Evolutionary conservation across 257 asterid genomes (phyloP), one percentile per base, ranked within the genome.

Genomic region (Lycium barbarum): DNA sequence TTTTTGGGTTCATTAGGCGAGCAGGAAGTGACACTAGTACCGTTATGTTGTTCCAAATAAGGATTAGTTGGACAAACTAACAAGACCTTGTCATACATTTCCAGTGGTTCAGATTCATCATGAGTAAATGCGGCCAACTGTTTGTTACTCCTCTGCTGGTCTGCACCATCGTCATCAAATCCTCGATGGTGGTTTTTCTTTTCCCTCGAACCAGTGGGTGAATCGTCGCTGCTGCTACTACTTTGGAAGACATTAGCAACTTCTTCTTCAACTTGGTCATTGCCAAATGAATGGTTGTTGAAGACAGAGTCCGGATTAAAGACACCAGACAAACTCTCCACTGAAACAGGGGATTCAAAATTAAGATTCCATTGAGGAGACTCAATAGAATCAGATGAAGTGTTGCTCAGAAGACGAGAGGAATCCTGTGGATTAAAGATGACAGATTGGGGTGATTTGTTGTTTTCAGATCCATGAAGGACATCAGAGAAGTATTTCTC

Each of bases 81-180:
- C 86, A 89, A 61, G 66, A 84, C 90, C 2, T 89, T 59, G 81
- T 89, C 90, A 43, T 87, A 87, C 88, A 81, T n/a, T 65, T 90
- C 90, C 62, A 85, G 43, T 5, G 89, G 79, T 59, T 85, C 86
- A 40, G 84, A 62, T 54, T 88, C 90, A 45, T 86, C 87, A 53
- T 47, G 59, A n/a, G 71, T 83, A 68, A 78, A 86, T 35, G 86
- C 85, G 5, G 92, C 92, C 14, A 86, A 6, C 58, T 86, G 86
- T 67, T 90, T 90, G 86, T 73, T 83, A 81, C 86, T 90, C 76
- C 89, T 83, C 26, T 22, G 70, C 3, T 81, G 86, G 84, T 82
- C 89, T 43, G 54, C 84, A 70, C 45, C 57, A 57, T 14, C 82
- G 58, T 51, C 63, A 68, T 78, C 86, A 9, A 4, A 2, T 33